phyloP scores from a whole-genome alignment of 2,329 filamentous ascomycete genomes.

The Boeremia lycopersici region DNA sequence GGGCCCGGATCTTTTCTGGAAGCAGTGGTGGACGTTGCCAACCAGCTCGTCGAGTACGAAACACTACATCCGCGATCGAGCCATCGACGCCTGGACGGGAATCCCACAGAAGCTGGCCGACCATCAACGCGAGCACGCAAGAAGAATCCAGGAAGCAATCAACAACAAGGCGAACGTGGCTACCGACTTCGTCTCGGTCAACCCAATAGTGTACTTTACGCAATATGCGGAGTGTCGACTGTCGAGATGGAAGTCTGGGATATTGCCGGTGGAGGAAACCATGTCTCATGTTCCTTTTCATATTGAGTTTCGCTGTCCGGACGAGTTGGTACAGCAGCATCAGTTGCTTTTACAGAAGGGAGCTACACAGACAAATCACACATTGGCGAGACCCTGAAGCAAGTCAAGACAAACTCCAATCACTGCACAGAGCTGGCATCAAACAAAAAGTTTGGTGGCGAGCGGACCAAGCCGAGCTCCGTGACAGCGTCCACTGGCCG shows the following conservation, averaged over 20 bases:
- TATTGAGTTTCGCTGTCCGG: conserved; percentile 38
- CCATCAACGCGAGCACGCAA: conserved; percentile 29
- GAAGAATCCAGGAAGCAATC: conserved; percentile 28
- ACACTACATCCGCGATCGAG: conserved; percentile 38
- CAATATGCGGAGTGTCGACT: conserved; percentile 28
- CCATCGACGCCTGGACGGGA: conserved; percentile 27
- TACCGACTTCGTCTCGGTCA: conserved; percentile 20
- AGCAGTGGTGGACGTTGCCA: conserved; percentile 38
- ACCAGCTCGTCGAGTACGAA: conserved; percentile 18
- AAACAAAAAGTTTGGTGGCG: too few relatives aligned
- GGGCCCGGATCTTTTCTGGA: conserved; percentile 40
- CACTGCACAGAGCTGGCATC: too few relatives aligned
- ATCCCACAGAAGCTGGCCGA: conserved; percentile 23
- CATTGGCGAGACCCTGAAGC: not conserved
- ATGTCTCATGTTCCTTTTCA: conserved; percentile 34
- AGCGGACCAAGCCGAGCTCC: not conserved
- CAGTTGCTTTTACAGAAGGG: conserved; percentile 13
- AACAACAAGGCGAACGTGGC: conserved; percentile 22
- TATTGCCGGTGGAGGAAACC: conserved; percentile 21
- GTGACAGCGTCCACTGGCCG: not conserved
- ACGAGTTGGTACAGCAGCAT: conserved; percentile 27
- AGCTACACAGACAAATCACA: not conserved
- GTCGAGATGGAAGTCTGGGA: conserved; percentile 10
- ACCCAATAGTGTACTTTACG: conserved; percentile 32
- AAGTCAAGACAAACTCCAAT: too few relatives aligned